Conservation (phyloP, 805 yeast genomes). For the Lipomyces orientalis region DNA sequence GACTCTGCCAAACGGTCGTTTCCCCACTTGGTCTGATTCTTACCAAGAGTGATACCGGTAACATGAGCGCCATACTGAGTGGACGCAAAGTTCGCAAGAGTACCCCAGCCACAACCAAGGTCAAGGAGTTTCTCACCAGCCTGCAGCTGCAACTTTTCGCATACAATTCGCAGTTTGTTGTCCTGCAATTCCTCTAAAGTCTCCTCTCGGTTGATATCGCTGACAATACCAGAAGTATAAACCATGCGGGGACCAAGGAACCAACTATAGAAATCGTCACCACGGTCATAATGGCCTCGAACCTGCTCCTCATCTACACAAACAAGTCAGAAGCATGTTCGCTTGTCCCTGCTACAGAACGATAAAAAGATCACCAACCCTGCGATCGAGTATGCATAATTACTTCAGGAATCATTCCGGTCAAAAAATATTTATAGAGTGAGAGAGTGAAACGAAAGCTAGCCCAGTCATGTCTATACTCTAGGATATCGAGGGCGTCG, state of each 20-base stretch:
- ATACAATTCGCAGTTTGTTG: conserved; percentile 84
- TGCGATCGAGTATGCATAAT: conserved; percentile 90
- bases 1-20: conserved; percentile 69
- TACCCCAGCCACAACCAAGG: conserved; percentile 97
- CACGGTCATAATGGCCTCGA: conserved; percentile 93
- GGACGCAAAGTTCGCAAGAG: conserved; percentile 83
- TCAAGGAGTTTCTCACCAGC: conserved; percentile 79
- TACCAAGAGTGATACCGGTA: conserved; percentile 89
- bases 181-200: conserved; percentile 77
- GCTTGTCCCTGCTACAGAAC: too few species aligned
- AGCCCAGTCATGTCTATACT: conserved; percentile 92
- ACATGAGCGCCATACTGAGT: conserved; percentile 81
- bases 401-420: conserved; percentile 92
- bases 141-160: conserved; percentile 79
- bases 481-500: conserved; percentile 81
- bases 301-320: conserved; percentile 85
- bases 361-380: conserved; percentile 29
- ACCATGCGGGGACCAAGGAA: conserved; percentile 94
- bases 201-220: conserved; percentile 73
- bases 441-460: conserved; percentile 76
- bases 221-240: conserved; percentile 84
- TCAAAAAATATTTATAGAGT: conserved; percentile 77
- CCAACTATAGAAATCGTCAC: conserved; percentile 94
- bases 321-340: not conserved
- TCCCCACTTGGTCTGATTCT: conserved; percentile 91